Conservation (phyloP, 2,329 filamentous ascomycete genomes). For the Magnaporthiopsis poae region DNA sequence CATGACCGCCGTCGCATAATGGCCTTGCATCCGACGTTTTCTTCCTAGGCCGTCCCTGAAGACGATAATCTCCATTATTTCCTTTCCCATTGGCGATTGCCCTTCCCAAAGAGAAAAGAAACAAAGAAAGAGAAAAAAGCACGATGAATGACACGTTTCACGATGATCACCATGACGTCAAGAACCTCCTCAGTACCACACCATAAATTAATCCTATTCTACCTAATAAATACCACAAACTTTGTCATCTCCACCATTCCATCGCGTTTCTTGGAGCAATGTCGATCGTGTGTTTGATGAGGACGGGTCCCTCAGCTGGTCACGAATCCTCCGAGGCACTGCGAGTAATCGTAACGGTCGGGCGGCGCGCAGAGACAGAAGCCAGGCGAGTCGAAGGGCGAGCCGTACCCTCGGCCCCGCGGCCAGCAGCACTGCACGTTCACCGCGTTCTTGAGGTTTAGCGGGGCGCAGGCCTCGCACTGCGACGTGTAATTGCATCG, state of each 20-base stretch:
- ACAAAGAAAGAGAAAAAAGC: background rate
- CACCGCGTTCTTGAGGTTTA: background rate
- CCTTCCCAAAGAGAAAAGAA: background rate
- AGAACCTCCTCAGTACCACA: too few species aligned
- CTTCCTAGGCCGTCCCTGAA: background rate
- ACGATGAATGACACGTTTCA: background rate
- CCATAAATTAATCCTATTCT: too few species aligned
- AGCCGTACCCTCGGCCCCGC: constrained; percentile 8
- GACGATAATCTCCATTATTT: background rate
- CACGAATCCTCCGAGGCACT: constrained; percentile 10
- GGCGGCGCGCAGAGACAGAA: constrained; percentile 11
- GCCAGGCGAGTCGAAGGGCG: constrained; percentile 10
- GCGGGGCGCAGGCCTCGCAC: constrained; percentile 9
- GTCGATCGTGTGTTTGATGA: too few species aligned
- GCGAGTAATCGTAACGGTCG: constrained; percentile 8
- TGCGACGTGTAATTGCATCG: constrained; percentile 8
- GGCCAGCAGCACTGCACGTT: constrained; percentile 11
- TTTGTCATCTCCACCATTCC: too few species aligned
- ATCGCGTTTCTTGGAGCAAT: too few species aligned
- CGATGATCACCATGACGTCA: too few species aligned
- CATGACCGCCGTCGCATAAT: constrained; percentile 27
- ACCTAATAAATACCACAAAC: too few species aligned
- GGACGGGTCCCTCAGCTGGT: constrained; percentile 4
- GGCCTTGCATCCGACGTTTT: background rate
- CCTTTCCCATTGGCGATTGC: background rate